Percentiles rank a stretch among this genome's conserved stretches.
These are phyloP conservation scores for Salisapilia sapeloensis DNA, from an alignment of 352 stramenopile genomes.

Conservation along the genomic window DNA sequence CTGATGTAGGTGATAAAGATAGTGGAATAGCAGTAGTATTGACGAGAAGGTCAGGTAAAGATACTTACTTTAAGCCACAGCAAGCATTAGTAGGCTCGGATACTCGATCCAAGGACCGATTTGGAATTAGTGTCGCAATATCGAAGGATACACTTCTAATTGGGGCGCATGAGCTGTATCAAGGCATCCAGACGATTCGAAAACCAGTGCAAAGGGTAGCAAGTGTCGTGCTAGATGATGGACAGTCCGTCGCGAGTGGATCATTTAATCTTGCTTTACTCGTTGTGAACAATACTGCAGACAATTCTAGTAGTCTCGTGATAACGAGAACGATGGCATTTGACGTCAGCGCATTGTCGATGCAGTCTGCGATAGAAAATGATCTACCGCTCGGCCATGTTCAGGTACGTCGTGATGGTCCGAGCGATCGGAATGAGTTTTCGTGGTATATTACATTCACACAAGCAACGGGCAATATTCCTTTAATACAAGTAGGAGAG, in stretches of 20 bases:
- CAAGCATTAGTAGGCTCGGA: slow-evolving; percentile 52
- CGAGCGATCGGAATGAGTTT: slow-evolving; percentile 31
- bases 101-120: slow-evolving; percentile 36
- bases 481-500: slow-evolving; percentile 34
- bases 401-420: slow-evolving; percentile 40
- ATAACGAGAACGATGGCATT: slow-evolving; percentile 31
- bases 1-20: slow-evolving; percentile 14
- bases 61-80: slow-evolving; percentile 60
- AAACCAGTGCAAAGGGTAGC: slow-evolving; percentile 55
- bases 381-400: slow-evolving; percentile 62
- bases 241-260: not conserved
- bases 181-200: slow-evolving; percentile 33
- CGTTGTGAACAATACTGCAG: slow-evolving; percentile 2
- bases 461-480: slow-evolving; percentile 24
- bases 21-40: slow-evolving; percentile 38
- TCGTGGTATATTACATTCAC: slow-evolving; percentile 79
- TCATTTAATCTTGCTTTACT: not conserved
- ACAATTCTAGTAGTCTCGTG: slow-evolving; percentile 8
- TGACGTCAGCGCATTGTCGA: slow-evolving; percentile 15
- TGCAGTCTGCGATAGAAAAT: slow-evolving; percentile 36
- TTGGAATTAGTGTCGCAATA: slow-evolving; percentile 50
- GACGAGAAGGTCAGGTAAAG: slow-evolving; percentile 16
- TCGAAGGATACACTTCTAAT: slow-evolving; percentile 57
- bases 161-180: slow-evolving; percentile 41
- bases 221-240: slow-evolving; percentile 9